Base-by-base conservation (phyloP, 257 asterid species). In the Scutellaria barbata region DNA sequence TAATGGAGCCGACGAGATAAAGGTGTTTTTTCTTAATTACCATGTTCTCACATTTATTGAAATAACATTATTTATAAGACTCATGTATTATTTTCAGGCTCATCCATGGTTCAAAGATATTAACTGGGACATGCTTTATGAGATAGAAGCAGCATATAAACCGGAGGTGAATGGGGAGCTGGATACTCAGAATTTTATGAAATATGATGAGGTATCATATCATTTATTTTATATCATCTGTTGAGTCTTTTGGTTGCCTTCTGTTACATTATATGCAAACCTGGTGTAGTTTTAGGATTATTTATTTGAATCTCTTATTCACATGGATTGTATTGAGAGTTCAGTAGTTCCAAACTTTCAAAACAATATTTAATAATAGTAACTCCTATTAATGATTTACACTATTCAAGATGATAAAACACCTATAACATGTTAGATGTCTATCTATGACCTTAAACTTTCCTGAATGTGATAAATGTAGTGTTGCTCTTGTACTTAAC, bases 101-200 rank as follows among this genome's bases (percentile, higher is more conserved):
- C 98, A 92, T 78, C 92, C 96, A 18, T 92, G 98, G 98, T 92
- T 92, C 87, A 88, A 78, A 82, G 93, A 72, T 66, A 72, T 85
- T 53, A 62, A 71, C 5, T 92, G 98, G 96, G 92, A 87, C 77
- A 83, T 63, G 60, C 88, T 92, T 68, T 92, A 92, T 78, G 80
- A 74, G 30, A 82, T 86, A 87, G 95, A 88, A 51, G 96, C 96
- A 54, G 95, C 98, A 68, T 92, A 83, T 58, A 89, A 85, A 72
- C 98, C 98, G 7, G 93, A 86, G 81, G 86, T 92, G 79, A 80
- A 78, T 57, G 96, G 90, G 66, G 96, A 88, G 66, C 95, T 92
- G 54, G 98, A 92, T 53, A 89, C 96, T 47, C 96, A 86, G 75
- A 89, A 92, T 76, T 92, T 92, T 64, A 77, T 82, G 80, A 81